Conservation (phyloP, 179 eudicot species). For the Heliamphora pulchella region DNA sequence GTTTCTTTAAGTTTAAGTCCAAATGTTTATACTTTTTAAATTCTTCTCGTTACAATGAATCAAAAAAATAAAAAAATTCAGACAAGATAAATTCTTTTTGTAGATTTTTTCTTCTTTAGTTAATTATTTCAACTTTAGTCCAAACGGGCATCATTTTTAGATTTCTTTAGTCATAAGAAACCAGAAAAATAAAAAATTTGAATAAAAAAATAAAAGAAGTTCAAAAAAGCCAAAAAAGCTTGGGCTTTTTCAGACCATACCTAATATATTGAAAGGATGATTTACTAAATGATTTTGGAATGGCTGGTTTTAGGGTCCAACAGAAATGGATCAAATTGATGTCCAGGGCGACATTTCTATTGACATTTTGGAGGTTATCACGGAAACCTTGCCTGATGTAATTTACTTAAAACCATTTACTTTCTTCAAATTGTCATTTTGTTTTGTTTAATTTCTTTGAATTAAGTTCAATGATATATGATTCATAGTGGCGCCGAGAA, state of each 20-base stretch:
- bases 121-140: too few species aligned
- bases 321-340: slow-evolving; percentile 95
- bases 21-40: too few species aligned
- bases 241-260: slow-evolving; percentile 29
- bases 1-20: too few species aligned
- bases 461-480: neutral
- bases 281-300: neutral
- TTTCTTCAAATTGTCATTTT: neutral
- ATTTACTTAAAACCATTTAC: slow-evolving; percentile 21
- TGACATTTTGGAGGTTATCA: slow-evolving; percentile 84
- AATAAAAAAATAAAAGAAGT: too few species aligned
- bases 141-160: too few species aligned
- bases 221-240: slow-evolving; percentile 59
- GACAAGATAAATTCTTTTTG: too few species aligned
- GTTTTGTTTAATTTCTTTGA: neutral
- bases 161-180: too few species aligned
- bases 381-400: slow-evolving; percentile 95
- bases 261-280: neutral
- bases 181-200: too few species aligned
- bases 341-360: slow-evolving; percentile 96
- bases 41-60: too few species aligned
- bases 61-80: too few species aligned
- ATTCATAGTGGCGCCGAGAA: neutral
- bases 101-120: too few species aligned
- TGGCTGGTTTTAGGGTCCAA: slow-evolving; percentile 61